Conservation (phyloP, 2,329 filamentous ascomycete genomes). For the Aspergillus fumigatiaffinis region DNA sequence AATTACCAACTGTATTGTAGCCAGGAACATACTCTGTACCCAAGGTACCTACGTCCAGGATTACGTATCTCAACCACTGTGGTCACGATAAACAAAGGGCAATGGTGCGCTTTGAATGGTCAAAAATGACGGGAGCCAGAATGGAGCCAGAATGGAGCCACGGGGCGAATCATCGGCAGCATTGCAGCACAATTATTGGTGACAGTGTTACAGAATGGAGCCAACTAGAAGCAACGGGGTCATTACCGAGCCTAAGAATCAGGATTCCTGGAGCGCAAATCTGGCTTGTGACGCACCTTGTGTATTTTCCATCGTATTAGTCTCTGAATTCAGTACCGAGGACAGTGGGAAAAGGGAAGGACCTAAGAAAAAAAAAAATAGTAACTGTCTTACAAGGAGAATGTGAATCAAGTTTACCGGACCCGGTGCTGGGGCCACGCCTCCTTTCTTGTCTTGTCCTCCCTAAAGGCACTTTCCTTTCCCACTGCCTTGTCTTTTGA, state of each 20-base stretch:
- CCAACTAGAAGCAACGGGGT: slow-evolving; percentile 7
- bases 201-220: slow-evolving; percentile 14
- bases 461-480: slow-evolving; percentile 20
- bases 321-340: neutral
- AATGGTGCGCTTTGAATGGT: slow-evolving; percentile 5
- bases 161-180: slow-evolving; percentile 7
- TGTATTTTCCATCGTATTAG: neutral
- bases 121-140: slow-evolving; percentile 1
- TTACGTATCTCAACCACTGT: neutral
- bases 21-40: neutral
- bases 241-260: slow-evolving; percentile 9
- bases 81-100: neutral
- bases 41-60: neutral
- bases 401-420: slow-evolving; percentile 20
- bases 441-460: slow-evolving; percentile 30
- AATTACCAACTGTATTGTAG: neutral
- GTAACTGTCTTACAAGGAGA: slow-evolving; percentile 16
- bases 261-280: slow-evolving; percentile 2
- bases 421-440: slow-evolving; percentile 21
- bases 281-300: neutral
- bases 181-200: slow-evolving; percentile 6
- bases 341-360: neutral
- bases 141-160: neutral
- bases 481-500: slow-evolving; percentile 12
- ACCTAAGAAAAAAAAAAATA: neutral